Percentiles rank a stretch among this genome's conserved stretches.
These are phyloP conservation scores for Vanderwaltozyma verrucispora DNA, from an alignment of 805 yeast species.

Conservation along the genomic window DNA sequence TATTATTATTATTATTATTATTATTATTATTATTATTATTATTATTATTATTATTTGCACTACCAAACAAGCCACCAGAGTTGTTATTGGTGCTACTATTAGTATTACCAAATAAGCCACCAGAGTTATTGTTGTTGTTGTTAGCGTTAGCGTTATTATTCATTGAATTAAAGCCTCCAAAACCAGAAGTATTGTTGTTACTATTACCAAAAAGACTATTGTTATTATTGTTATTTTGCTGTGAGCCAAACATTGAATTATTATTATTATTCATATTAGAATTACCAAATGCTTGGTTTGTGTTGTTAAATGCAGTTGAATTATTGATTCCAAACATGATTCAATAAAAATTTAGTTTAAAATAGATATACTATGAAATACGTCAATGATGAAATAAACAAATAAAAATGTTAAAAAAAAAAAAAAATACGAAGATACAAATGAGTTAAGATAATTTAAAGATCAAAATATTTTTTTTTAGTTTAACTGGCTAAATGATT, in stretches of 20 bases:
- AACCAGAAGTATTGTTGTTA: slow-evolving; percentile 25
- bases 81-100: slow-evolving; percentile 3
- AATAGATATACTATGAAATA: no score
- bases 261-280: slow-evolving; percentile 1
- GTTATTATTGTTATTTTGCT: slow-evolving; percentile 8
- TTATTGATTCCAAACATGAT: slow-evolving; percentile 21
- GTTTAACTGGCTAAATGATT: no score
- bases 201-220: slow-evolving; percentile 15
- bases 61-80: no score
- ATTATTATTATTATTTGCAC: slow-evolving; percentile 6
- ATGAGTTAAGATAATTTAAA: no score
- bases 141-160: slow-evolving; percentile 9
- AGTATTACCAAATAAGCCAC: no score
- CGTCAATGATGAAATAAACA: no score
- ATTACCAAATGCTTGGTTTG: slow-evolving; percentile 14
- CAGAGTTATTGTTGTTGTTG: slow-evolving; percentile 6
- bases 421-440: no score
- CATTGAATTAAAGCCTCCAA: slow-evolving; percentile 26
- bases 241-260: slow-evolving; percentile 13
- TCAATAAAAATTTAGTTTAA: background rate
- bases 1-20: slow-evolving; percentile 4
- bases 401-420: no score
- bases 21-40: slow-evolving; percentile 11
- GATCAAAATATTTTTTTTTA: no score
- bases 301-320: slow-evolving; percentile 21